Conservation (phyloP, 2,329 filamentous ascomycete species). For the Colletotrichum coccodes region DNA sequence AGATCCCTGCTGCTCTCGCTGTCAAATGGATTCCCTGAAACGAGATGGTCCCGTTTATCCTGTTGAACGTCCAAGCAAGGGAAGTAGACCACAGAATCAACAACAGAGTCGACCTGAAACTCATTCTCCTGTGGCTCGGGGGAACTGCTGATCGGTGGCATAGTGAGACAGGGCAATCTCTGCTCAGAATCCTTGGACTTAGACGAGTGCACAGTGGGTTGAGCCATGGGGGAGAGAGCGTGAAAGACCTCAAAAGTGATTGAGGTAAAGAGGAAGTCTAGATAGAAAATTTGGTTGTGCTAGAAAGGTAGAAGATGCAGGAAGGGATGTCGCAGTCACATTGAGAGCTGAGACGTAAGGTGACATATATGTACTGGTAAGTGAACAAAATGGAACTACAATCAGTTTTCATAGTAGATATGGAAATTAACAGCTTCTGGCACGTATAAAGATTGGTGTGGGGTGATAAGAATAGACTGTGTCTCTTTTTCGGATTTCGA, state of each 20-base stretch:
- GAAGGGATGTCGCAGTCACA: too few relatives aligned
- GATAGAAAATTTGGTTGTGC: too few relatives aligned
- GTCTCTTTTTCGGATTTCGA: not conserved
- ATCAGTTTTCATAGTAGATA: too few relatives aligned
- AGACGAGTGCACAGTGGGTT: not conserved
- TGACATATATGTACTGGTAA: too few relatives aligned
- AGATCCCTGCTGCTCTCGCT: conserved; percentile 45
- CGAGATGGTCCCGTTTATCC: not conserved
- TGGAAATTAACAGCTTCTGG: too few relatives aligned
- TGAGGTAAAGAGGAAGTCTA: not conserved
- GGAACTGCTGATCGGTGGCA: not conserved
- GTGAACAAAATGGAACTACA: too few relatives aligned
- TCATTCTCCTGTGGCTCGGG: not conserved
- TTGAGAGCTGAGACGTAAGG: too few relatives aligned
- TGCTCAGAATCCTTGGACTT: not conserved
- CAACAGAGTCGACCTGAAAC: not conserved
- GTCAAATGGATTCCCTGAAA: conserved; percentile 44
- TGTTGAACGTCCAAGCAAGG: not conserved
- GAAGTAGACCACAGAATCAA: not conserved
- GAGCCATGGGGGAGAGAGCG: not conserved
- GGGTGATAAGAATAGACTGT: not conserved
- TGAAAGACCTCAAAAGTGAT: too few relatives aligned
- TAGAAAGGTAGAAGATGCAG: too few relatives aligned
- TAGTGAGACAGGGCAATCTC: not conserved
- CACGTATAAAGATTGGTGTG: too few relatives aligned